Conservation (phyloP, 169 alveolate genomes). For the Plasmodium malariae region DNA sequence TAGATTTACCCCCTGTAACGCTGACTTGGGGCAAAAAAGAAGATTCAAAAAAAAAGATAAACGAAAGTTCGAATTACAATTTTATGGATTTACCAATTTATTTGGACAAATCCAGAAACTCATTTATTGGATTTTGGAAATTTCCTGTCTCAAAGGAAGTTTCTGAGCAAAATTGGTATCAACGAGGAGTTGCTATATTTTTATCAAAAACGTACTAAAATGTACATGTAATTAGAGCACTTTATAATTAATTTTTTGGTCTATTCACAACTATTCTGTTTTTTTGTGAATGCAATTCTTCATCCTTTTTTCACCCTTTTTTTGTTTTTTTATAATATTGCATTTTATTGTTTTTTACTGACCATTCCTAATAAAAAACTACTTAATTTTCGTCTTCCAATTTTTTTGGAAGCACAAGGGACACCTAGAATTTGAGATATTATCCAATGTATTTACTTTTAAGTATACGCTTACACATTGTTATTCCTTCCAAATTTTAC, state of each 20-base stretch:
- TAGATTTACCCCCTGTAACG: slow-evolving; percentile 84
- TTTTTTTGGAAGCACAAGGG: too few species aligned
- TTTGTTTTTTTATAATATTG: slow-evolving; percentile 12
- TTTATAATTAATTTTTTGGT: too few species aligned
- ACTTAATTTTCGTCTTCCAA: too few species aligned
- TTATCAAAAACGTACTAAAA: slow-evolving; percentile 62
- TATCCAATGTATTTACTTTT: too few species aligned
- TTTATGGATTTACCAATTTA: slow-evolving; percentile 89
- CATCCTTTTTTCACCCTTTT: not conserved
- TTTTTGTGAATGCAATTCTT: not conserved
- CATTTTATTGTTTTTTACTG: too few species aligned
- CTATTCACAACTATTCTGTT: too few species aligned
- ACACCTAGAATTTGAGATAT: too few species aligned
- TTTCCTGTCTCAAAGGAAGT: slow-evolving; percentile 85
- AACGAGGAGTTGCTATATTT: slow-evolving; percentile 88
- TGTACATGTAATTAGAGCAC: not conserved
- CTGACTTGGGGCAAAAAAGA: slow-evolving; percentile 86
- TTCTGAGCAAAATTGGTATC: slow-evolving; percentile 86
- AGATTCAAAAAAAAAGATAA: slow-evolving; percentile 54
- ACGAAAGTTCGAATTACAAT: slow-evolving; percentile 77
- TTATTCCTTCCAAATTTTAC: too few species aligned
- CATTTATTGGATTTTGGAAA: slow-evolving; percentile 86
- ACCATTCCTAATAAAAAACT: too few species aligned
- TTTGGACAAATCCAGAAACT: slow-evolving; percentile 88
- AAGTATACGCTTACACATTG: too few species aligned